Base-by-base conservation (phyloP, 331 rosid genomes). In the Telfairia occidentalis region DNA sequence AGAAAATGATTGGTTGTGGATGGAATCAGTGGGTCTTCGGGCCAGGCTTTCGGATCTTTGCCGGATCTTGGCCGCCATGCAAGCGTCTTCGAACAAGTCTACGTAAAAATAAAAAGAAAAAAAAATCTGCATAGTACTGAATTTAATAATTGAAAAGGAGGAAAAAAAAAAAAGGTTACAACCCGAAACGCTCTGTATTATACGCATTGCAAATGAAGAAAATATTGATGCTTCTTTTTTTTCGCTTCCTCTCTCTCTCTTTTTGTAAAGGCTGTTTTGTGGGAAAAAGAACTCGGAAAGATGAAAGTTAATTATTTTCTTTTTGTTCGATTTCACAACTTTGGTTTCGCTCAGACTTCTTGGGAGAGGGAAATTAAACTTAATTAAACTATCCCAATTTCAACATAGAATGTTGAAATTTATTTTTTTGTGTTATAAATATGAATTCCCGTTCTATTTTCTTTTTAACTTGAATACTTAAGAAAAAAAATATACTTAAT, bases 41-140 rank as follows among this genome's bases (percentile, higher is more conserved):
- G 75, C 87, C 79, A 77, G 80, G 65, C 97, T 92, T 80, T 87
- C 88, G 60, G 77, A 83, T 80, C 89, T 95, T 3, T 49, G 34
- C 79, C 42, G 52, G 74, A 65, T 79, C 69, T 76, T 85, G 48
- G 70, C 53, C 54, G 63, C 83, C 82, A 78, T 74, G 79, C 83
- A 76, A 73, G 42, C n/a, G 23, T 7, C 74, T 24, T 69, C 50
- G 3, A 21, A 38, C 32, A 69, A 11, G 23, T 15, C 28, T 16
- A 40, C 37, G 55, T 69, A 69, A 43, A 66, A 42, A 26, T 23
- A 15, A 61, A 61, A 58, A 29, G 1, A 2, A 5, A 6, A 8
- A 63, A 35, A 34, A 2, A 35, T 2, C 2, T 35, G n/a, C 48
- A 66, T 64, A 34, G 71, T 18, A 37, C 71, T 64, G 49, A 60